Conservation (phyloP, 2,329 filamentous ascomycete species). For the Colletotrichum incanum region DNA sequence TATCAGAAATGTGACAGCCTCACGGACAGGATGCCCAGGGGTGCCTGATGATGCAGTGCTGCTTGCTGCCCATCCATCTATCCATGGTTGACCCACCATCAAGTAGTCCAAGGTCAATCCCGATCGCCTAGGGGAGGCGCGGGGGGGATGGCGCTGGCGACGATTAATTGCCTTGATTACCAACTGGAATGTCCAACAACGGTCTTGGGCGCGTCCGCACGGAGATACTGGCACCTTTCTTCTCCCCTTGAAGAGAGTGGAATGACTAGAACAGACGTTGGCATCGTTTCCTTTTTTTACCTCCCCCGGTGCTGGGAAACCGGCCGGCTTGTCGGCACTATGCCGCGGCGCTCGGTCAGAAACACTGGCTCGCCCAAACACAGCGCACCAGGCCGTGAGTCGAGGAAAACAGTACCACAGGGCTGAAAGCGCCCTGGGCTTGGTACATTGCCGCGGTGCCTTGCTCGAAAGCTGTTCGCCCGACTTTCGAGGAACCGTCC, state of each 20-base stretch:
- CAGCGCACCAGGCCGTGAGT: background rate
- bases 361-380: background rate
- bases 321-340: background rate
- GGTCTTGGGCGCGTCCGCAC: conserved; percentile 8
- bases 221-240: conserved; percentile 5
- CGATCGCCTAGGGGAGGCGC: background rate
- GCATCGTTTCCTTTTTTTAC: no score
- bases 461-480: no score
- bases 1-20: background rate
- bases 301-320: no score
- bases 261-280: no score
- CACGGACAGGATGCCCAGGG: background rate
- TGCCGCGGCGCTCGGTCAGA: conserved; percentile 1
- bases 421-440: no score
- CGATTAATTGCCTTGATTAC: background rate
- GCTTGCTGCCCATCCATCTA: background rate
- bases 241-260: no score
- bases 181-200: conserved; percentile 20
- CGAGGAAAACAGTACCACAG: background rate
- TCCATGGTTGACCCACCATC: background rate
- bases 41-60: background rate
- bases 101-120: background rate
- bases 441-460: no score
- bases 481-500: background rate
- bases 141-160: background rate